Conservation (phyloP, 1,284 basidiomycete genomes). For the Cryptococcus depauperatus region DNA sequence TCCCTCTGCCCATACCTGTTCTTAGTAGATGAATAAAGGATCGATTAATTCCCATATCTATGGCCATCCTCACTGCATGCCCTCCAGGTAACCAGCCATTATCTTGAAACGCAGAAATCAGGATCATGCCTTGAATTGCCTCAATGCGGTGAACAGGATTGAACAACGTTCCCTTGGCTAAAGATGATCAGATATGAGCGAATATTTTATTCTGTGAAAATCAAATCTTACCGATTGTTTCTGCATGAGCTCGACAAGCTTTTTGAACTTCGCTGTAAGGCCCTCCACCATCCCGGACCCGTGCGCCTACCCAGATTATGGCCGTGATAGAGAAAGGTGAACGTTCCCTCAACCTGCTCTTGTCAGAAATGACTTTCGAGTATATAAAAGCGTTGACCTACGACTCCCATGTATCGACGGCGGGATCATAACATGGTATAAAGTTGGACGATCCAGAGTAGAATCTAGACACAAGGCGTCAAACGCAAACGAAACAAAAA, state of each 20-base stretch:
- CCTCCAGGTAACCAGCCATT: slow-evolving; percentile 85
- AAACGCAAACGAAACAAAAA: neutral
- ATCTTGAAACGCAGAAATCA: slow-evolving; percentile 83
- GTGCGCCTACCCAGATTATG: slow-evolving; percentile 81
- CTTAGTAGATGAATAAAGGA: slow-evolving; percentile 74
- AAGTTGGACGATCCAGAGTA: slow-evolving; percentile 80
- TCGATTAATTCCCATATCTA: slow-evolving; percentile 82
- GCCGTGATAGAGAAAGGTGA: slow-evolving; percentile 52
- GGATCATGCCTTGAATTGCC: slow-evolving; percentile 81
- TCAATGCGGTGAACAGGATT: slow-evolving; percentile 70
- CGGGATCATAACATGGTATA: slow-evolving; percentile 71
- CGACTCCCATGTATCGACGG: slow-evolving; percentile 65
- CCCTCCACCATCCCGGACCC: slow-evolving; percentile 73
- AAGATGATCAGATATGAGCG: neutral
- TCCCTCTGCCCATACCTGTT: slow-evolving; percentile 60
- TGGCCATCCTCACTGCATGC: slow-evolving; percentile 85
- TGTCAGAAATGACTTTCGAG: neutral
- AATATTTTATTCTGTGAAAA: neutral
- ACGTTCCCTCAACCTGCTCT: slow-evolving; percentile 25
- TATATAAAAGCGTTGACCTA: slow-evolving; percentile 12
- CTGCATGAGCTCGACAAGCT: slow-evolving; percentile 51
- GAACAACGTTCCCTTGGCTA: slow-evolving; percentile 72
- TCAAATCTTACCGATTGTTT: slow-evolving; percentile 54
- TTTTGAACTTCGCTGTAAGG: slow-evolving; percentile 36
- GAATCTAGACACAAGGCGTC: slow-evolving; percentile 47